Evolutionary conservation across 2,329 filamentous ascomycete genomes (phyloP).

Genomic region (Hypomyces rosellus): DNA sequence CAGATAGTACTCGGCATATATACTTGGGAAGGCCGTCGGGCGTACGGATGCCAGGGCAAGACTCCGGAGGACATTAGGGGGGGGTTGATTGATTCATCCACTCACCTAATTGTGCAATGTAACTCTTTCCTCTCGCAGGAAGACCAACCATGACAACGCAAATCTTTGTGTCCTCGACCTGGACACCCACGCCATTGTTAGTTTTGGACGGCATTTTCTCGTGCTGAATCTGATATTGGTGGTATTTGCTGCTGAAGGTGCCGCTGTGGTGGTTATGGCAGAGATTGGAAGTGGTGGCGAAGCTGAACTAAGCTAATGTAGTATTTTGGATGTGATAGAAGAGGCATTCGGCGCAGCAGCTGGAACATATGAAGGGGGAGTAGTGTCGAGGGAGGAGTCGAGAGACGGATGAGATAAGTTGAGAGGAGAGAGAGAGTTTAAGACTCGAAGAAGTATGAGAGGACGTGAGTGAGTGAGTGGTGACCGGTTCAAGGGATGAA

Average conservation of each 20-base stretch:
- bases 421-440: background rate
- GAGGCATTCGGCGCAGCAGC: constrained; percentile 12
- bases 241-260: constrained; percentile 7
- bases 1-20: no score
- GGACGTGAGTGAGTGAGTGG: background rate
- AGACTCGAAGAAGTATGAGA: background rate
- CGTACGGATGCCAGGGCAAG: background rate
- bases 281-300: constrained; percentile 3
- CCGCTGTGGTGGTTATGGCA: background rate
- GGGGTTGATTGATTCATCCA: background rate
- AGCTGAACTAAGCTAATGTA: constrained; percentile 9
- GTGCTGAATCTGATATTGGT: constrained; percentile 10
- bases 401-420: background rate
- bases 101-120: constrained; percentile 94
- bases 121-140: constrained; percentile 90
- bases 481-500: background rate
- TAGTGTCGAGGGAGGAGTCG: background rate
- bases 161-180: constrained; percentile 94
- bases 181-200: constrained; percentile 64
- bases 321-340: constrained; percentile 12
- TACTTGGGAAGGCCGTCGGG: background rate
- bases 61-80: background rate
- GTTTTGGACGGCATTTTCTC: constrained; percentile 37
- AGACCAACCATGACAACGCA: constrained; percentile 99
- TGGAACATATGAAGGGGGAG: constrained; percentile 11